Percentiles rank a stretch among this genome's conserved stretches.
phyloP scores from a whole-genome alignment of 1,139 yeast species.

The Williopsis jadinii region DNA sequence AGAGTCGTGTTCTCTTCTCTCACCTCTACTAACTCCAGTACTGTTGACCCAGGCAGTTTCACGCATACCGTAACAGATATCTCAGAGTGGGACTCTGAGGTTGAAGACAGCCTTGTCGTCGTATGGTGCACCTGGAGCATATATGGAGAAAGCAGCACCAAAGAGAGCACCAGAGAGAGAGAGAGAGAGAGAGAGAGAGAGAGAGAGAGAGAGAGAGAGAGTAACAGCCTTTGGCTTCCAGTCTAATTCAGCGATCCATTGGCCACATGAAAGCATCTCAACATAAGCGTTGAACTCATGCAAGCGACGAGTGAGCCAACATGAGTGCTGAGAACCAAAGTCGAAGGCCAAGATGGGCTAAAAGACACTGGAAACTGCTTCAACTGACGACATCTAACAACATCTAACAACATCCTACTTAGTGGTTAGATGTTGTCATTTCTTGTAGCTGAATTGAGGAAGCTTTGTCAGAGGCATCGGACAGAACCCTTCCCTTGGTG shows the following conservation, averaged over 20 bases:
- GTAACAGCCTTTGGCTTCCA: constrained; percentile 98
- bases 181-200: too few species aligned
- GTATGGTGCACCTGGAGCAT: constrained; percentile 92
- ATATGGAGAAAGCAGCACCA: constrained; percentile 97
- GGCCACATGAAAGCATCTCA: constrained; percentile 99
- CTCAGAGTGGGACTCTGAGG: constrained; percentile 87
- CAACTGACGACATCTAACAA: constrained; percentile 21
- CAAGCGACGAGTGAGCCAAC: constrained; percentile 91
- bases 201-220: constrained; percentile 95
- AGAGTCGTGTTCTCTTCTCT: constrained; percentile 96
- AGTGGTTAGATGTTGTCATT: neutral
- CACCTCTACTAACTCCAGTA: constrained; percentile 92
- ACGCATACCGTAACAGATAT: constrained; percentile 99
- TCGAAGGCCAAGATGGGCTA: constrained; percentile 97
- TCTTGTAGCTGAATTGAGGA: too few species aligned
- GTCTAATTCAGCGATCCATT: constrained; percentile 80
- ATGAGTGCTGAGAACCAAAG: constrained; percentile 98
- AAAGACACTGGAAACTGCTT: constrained; percentile 67
- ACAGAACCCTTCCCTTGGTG: too few species aligned
- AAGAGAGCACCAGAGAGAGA: too few species aligned
- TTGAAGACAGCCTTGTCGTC: constrained; percentile 92
- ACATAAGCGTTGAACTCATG: constrained; percentile 98
- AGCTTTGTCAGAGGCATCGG: too few species aligned
- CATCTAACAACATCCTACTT: too few species aligned
- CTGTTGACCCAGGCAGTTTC: constrained; percentile 98